Percentiles rank a stretch among this genome's conserved stretches.
Evolutionary conservation across 306 rosid genomes (phyloP).

Genomic region (Astragalus membranaceus): DNA sequence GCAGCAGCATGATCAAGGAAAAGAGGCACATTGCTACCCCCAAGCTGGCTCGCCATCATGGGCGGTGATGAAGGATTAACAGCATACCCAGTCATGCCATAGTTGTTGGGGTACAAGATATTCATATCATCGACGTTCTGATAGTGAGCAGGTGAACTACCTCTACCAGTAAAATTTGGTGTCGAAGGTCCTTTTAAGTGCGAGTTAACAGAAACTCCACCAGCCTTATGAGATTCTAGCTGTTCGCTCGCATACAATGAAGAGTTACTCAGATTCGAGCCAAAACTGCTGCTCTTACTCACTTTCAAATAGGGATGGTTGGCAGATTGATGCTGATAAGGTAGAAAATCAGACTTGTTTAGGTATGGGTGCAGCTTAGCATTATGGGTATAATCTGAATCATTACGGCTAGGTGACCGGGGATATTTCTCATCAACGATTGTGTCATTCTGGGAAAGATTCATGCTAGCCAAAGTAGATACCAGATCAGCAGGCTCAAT

Average conservation of each 20-base stretch:
- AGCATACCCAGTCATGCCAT: conserved; percentile 59
- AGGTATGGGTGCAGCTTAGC: conserved; percentile 43
- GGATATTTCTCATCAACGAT: conserved; percentile 48
- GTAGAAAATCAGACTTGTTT: conserved; percentile 55
- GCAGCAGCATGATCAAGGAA: conserved; percentile 63
- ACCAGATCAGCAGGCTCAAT: conserved; percentile 67
- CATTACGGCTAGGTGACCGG: conserved; percentile 41
- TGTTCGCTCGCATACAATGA: conserved; percentile 39
- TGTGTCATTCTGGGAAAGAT: conserved; percentile 53
- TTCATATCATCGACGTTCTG: conserved; percentile 61
- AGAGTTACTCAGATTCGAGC: conserved; percentile 36
- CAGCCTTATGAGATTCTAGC: conserved; percentile 39
- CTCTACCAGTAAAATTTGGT: conserved; percentile 51
- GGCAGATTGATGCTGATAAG: conserved; percentile 30
- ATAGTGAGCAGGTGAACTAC: conserved; percentile 47
- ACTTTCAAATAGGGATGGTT: conserved; percentile 38
- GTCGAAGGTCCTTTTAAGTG: conserved; percentile 57
- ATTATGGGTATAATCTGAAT: conserved; percentile 25
- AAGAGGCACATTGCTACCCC: conserved; percentile 60
- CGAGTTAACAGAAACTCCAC: conserved; percentile 40
- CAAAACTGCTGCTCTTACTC: conserved; percentile 43
- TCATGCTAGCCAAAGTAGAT: conserved; percentile 70
- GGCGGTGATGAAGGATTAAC: conserved; percentile 61
- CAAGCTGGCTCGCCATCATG: conserved; percentile 65
- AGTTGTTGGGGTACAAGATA: conserved; percentile 51